These are phyloP conservation scores for Groenewaldozyma auringiensis DNA, from an alignment of 1,139 yeast species.

Conservation along the genomic window DNA sequence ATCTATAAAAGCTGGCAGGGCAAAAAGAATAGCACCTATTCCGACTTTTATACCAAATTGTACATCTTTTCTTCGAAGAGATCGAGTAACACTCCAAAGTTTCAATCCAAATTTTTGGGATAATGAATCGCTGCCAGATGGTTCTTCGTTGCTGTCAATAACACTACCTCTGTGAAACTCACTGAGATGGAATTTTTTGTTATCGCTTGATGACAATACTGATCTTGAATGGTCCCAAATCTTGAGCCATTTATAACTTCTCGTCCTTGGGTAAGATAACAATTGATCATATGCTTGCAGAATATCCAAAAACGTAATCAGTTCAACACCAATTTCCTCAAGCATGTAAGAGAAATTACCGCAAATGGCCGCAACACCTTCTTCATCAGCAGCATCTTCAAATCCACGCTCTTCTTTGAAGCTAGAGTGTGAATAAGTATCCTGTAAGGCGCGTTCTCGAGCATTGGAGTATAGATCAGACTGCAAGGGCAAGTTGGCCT, in stretches of 20 bases:
- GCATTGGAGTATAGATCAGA: constrained; percentile 48
- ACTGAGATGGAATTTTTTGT: background rate
- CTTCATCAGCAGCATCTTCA: constrained; percentile 54
- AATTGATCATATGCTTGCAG: constrained; percentile 38
- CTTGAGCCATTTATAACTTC: constrained; percentile 46
- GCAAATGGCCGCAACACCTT: constrained; percentile 78
- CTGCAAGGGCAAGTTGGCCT: constrained; percentile 46
- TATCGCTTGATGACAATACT: background rate
- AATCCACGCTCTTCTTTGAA: constrained; percentile 31
- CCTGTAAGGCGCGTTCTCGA: constrained; percentile 49
- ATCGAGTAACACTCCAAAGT: constrained; percentile 40
- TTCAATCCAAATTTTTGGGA: constrained; percentile 11
- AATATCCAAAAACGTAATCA: constrained; percentile 42
- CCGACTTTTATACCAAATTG: constrained; percentile 79
- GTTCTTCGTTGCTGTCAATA: constrained; percentile 1
- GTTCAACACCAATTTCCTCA: constrained; percentile 54
- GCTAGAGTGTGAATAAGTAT: constrained; percentile 51
- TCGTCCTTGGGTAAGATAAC: constrained; percentile 1
- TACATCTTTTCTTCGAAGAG: constrained; percentile 53
- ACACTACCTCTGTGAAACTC: constrained; percentile 1
- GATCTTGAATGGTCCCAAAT: constrained; percentile 37
- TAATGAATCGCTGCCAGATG: background rate
- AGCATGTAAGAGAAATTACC: constrained; percentile 68
- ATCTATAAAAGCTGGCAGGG: constrained; percentile 61
- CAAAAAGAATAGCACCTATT: constrained; percentile 60